Evolutionary conservation across 2,329 filamentous ascomycete species (phyloP).

Genomic region (Rutstroemia sp.): DNA sequence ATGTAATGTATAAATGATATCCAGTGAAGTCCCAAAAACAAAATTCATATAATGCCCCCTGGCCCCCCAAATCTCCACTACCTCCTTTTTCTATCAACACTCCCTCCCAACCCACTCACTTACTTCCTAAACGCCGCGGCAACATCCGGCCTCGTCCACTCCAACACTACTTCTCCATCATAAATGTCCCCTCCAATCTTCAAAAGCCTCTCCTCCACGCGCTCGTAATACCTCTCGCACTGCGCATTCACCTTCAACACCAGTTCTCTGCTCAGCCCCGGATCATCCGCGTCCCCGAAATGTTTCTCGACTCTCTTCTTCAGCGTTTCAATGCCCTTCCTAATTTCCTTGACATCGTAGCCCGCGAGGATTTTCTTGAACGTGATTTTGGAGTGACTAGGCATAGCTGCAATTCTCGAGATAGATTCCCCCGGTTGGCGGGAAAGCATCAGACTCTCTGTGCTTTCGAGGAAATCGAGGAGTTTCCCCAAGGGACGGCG

Average conservation of each 20-base stretch:
- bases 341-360: constrained; percentile 78
- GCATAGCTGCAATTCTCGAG: constrained; percentile 64
- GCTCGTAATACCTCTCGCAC: constrained; percentile 55
- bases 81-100: no score
- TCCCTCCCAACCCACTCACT: neutral
- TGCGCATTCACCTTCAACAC: constrained; percentile 51
- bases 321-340: constrained; percentile 82
- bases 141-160: constrained; percentile 59
- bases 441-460: constrained; percentile 61
- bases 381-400: constrained; percentile 71
- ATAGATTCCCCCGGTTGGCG: constrained; percentile 52
- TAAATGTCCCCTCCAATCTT: constrained; percentile 56
- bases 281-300: constrained; percentile 83
- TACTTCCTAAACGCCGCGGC: constrained; percentile 46
- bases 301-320: constrained; percentile 94
- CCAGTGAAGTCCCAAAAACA: neutral
- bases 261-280: constrained; percentile 42
- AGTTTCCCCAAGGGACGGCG: constrained; percentile 83
- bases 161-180: constrained; percentile 55
- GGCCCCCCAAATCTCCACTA: neutral
- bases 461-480: constrained; percentile 84
- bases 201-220: constrained; percentile 54
- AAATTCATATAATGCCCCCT: neutral
- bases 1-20: constrained; percentile 3
- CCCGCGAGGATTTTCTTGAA: constrained; percentile 80